These are phyloP conservation scores for Vishniacozyma victoriae DNA, from an alignment of 768 basidiomycete genomes.

Conservation along the genomic window DNA sequence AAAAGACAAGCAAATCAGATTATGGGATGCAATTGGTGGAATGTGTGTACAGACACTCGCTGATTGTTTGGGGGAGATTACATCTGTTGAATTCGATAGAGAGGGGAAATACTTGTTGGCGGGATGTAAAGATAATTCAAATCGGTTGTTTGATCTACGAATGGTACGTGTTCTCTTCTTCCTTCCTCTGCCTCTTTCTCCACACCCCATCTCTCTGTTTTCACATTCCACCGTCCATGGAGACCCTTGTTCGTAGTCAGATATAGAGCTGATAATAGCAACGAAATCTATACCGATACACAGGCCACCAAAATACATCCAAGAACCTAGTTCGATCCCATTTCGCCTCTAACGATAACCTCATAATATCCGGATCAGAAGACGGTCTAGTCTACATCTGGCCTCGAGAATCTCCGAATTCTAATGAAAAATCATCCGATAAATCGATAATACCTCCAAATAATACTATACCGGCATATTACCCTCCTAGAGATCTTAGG, in stretches of 20 bases:
- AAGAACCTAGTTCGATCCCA: constrained; percentile 43
- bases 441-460: neutral
- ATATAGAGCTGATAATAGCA: constrained; percentile 17
- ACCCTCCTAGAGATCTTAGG: constrained; percentile 13
- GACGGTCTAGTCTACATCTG: constrained; percentile 42
- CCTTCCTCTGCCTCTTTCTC: neutral
- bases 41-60: constrained; percentile 37
- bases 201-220: neutral
- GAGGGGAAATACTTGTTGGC: constrained; percentile 40
- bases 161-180: constrained; percentile 27
- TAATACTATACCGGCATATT: constrained; percentile 24
- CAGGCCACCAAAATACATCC: constrained; percentile 45
- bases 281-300: constrained; percentile 39
- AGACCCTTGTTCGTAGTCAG: neutral
- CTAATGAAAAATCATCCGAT: neutral
- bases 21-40: constrained; percentile 45
- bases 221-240: neutral
- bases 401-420: constrained; percentile 27
- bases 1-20: constrained; percentile 39
- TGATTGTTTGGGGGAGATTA: constrained; percentile 42
- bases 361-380: constrained; percentile 43
- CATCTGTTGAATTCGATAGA: constrained; percentile 42
- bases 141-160: constrained; percentile 42
- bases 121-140: constrained; percentile 44
- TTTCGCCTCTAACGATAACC: constrained; percentile 24